These are phyloP conservation scores for Skeletonema potamos DNA, from an alignment of 108 stramenopile genomes.

Conservation along the genomic window DNA sequence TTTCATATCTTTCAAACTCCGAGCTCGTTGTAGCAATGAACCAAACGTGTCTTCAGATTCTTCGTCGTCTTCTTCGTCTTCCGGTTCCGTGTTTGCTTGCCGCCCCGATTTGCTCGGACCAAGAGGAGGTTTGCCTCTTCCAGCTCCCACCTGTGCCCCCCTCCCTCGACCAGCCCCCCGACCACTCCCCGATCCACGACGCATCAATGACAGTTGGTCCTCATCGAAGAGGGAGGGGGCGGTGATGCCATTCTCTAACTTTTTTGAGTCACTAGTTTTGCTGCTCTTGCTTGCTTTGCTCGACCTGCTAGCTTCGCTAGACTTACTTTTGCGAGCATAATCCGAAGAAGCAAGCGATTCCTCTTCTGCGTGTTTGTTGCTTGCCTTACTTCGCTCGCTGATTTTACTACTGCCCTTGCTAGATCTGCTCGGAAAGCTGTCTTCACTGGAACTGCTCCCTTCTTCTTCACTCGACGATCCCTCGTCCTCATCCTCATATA, in stretches of 20 bases:
- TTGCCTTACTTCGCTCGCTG: background rate
- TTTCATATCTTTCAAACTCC: background rate
- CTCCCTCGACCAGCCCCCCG: background rate
- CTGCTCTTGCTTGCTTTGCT: background rate
- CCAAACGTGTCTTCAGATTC: slow-evolving; percentile 4
- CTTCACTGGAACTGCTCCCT: background rate
- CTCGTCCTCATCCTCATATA: background rate
- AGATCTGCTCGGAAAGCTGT: background rate
- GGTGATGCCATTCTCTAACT: background rate
- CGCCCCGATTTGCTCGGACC: background rate
- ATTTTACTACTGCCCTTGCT: background rate
- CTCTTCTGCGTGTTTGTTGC: background rate
- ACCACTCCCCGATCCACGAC: background rate
- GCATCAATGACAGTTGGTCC: slow-evolving; percentile 20
- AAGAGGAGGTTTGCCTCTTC: background rate
- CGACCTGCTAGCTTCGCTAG: background rate
- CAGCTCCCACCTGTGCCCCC: background rate
- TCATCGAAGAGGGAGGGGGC: slow-evolving; percentile 13
- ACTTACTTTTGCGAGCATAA: background rate
- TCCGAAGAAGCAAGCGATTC: background rate
- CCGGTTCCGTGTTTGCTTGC: background rate
- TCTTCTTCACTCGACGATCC: background rate
- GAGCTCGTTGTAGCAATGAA: background rate
- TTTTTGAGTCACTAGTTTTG: background rate
- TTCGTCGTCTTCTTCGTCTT: background rate